Base-by-base conservation (phyloP, 129 eudicot species). In the Oenanthe sinensis region DNA sequence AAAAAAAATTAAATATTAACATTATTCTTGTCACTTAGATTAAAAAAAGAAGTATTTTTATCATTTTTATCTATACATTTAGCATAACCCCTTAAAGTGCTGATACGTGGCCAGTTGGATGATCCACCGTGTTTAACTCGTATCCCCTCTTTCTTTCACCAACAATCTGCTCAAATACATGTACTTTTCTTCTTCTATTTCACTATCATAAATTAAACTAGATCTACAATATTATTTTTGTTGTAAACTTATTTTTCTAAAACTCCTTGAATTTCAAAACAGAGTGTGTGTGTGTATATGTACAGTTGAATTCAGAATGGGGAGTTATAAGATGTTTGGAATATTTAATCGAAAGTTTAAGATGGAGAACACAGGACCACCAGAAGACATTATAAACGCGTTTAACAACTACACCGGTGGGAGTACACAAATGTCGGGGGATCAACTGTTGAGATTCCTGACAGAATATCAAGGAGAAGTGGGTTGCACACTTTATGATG, bases 311-410 rank as follows among this genome's bases (percentile, higher is more conserved):
- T 4, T 37, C 40, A 4, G 40, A 65, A 65, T 65, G 71, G 71
- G 71, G 22, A 65, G 71, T 42, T 65, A 65, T 7, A 65, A 65
- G 42, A 65, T 65, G 71, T 65, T 65, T 14, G 71, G 71, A 26
- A 26, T 28, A 40, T 65, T 65, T 30, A 30, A 30, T 30, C 42
- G 71, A 0, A 65, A 65, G 42, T 65, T 65, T 11, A 65, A 65
- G 20, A 30, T 10, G 71, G 42, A 65, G 8, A 24, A 30, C 40
- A 13, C 17, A 2, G 71, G 71, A 9, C 71, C 71, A 65, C 71
- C 71, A 0, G 40, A 28, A 20, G 71, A 65, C 42, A 22, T 65
- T 30, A 9, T 65, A 1, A 33, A 65, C 4, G 71, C 71, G 2
- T 65, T 65, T 6, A 65, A 28, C 6, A 7, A 14, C 8, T 65